Percentiles rank a stretch among this genome's conserved stretches.
Evolutionary conservation across 768 basidiomycete genomes (phyloP).

Genomic region (Psilocybe tampanensis): DNA sequence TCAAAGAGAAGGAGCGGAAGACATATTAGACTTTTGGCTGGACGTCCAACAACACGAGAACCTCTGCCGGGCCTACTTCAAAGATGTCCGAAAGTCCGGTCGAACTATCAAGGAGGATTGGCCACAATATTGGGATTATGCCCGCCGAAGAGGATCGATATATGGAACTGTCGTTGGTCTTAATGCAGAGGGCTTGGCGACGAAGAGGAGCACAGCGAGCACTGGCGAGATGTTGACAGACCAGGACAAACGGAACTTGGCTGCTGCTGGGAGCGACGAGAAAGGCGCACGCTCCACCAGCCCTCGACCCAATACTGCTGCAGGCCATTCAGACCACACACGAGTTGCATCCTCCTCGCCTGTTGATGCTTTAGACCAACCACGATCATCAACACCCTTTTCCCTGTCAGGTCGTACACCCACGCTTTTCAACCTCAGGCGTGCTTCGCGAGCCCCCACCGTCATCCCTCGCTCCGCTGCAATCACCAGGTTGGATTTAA

Average conservation of each 20-base stretch:
- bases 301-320: constrained; percentile 46
- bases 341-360: constrained; percentile 54
- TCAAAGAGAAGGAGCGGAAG: constrained; percentile 94
- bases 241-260: constrained; percentile 69
- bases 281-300: constrained; percentile 57
- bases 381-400: constrained; percentile 80
- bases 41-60: constrained; percentile 99
- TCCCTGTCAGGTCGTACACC: constrained; percentile 76
- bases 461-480: constrained; percentile 91
- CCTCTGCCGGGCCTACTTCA: constrained; percentile 97
- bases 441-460: constrained; percentile 89
- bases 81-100: constrained; percentile 95
- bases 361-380: constrained; percentile 35
- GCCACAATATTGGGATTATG: constrained; percentile 98
- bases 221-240: constrained; percentile 74
- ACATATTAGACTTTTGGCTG: constrained; percentile 97
- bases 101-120: constrained; percentile 94
- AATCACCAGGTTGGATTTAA: constrained; percentile 86
- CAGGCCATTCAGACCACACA: constrained; percentile 44
- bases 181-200: constrained; percentile 51
- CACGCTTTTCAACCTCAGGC: constrained; percentile 72
- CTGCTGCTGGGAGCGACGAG: constrained; percentile 49
- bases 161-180: constrained; percentile 90
- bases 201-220: constrained; percentile 82
- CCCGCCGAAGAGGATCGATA: constrained; percentile 87